Percentiles rank a stretch among this genome's conserved stretches.
phyloP scores from a whole-genome alignment of 179 eudicot genomes.

The Camellia oleifera region DNA sequence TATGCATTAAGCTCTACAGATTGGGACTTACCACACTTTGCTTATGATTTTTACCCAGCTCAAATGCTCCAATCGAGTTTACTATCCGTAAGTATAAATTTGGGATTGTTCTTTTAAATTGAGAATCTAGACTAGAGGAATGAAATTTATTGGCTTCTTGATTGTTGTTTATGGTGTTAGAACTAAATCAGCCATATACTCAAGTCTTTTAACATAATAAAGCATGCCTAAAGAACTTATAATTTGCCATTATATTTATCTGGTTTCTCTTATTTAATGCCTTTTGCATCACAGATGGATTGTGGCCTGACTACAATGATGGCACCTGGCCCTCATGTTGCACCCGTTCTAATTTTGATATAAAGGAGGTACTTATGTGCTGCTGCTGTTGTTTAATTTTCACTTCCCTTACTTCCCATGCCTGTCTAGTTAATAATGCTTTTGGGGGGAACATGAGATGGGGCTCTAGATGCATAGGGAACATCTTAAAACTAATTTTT shows the following conservation, averaged over 20 bases:
- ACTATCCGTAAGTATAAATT: conserved; percentile 70
- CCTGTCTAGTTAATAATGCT: neutral
- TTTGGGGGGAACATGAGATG: neutral
- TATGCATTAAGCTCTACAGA: neutral
- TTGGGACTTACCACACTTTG: conserved; percentile 17
- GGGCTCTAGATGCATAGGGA: neutral
- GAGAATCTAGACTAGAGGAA: neutral
- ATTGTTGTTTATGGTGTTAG: neutral
- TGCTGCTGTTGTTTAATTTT: neutral
- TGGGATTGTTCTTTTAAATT: conserved; percentile 2
- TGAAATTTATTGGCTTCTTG: neutral
- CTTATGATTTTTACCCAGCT: conserved; percentile 38
- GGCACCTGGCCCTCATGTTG: conserved; percentile 95
- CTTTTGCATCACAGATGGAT: conserved; percentile 60
- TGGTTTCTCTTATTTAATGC: neutral
- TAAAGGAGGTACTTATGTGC: conserved; percentile 50
- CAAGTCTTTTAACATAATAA: neutral
- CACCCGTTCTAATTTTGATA: conserved; percentile 53
- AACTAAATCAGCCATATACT: neutral
- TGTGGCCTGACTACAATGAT: conserved; percentile 95
- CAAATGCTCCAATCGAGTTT: conserved; percentile 60
- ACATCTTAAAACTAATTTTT: neutral
- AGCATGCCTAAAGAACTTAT: neutral
- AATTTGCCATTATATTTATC: neutral
- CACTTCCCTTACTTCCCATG: neutral